phyloP scores from a whole-genome alignment of 768 basidiomycete species.

The Lactifluus pinguis region DNA sequence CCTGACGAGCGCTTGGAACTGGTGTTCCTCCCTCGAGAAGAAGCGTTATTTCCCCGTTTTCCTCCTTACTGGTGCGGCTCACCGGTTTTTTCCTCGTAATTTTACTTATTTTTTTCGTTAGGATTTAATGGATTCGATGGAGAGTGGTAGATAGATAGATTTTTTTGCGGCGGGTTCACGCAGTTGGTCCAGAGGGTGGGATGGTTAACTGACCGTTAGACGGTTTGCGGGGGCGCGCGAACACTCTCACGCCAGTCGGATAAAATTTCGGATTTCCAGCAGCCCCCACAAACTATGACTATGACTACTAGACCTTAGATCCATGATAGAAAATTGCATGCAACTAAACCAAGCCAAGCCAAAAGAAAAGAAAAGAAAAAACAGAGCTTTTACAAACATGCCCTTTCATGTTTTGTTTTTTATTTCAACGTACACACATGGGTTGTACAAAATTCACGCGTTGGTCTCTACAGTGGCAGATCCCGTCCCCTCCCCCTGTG shows the following conservation, averaged over 20 bases:
- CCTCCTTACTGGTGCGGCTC: conserved; percentile 59
- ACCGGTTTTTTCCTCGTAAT: background rate
- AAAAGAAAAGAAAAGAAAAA: background rate
- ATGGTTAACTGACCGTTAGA: background rate
- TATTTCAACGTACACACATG: too few species aligned
- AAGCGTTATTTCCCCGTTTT: conserved; percentile 79
- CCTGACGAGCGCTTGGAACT: conserved; percentile 87
- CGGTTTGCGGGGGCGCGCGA: background rate
- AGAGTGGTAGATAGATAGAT: conserved; percentile 46
- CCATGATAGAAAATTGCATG: background rate
- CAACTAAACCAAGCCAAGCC: too few species aligned
- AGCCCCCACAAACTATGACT: too few species aligned
- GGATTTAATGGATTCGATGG: conserved; percentile 84
- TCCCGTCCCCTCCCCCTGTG: background rate
- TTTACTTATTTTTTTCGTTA: conserved; percentile 22
- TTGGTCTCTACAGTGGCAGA: conserved; percentile 2
- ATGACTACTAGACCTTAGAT: background rate
- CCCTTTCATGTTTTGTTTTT: too few species aligned
- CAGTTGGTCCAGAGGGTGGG: background rate
- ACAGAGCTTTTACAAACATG: background rate
- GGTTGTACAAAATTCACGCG: background rate
- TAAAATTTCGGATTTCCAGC: too few species aligned
- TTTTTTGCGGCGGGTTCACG: background rate
- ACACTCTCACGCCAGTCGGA: background rate
- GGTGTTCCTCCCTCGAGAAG: conserved; percentile 81